phyloP scores from a whole-genome alignment of 345 rosid genomes.

The Populus nigra region DNA sequence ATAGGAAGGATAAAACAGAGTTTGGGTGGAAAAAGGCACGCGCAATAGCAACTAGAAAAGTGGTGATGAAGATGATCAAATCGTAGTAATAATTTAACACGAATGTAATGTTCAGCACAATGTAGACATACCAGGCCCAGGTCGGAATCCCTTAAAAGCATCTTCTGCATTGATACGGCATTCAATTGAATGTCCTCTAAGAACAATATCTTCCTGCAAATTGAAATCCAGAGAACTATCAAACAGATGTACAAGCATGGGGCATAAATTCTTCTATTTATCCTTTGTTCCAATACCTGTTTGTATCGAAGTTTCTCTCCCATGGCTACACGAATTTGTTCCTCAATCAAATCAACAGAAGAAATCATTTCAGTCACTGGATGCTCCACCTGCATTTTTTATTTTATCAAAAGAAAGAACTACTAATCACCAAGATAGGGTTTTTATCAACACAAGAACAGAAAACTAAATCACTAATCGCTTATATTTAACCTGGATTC shows the following conservation, averaged over 20 bases:
- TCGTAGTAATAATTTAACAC: neutral
- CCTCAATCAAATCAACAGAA: slow-evolving; percentile 94
- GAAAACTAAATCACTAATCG: neutral
- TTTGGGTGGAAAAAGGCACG: neutral
- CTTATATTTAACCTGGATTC: slow-evolving; percentile 76
- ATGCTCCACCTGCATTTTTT: slow-evolving; percentile 76
- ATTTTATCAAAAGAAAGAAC: slow-evolving; percentile 4
- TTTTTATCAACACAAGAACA: neutral
- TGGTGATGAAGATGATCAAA: neutral
- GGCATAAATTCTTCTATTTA: neutral
- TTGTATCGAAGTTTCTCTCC: slow-evolving; percentile 84
- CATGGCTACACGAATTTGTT: slow-evolving; percentile 97
- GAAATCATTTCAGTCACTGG: slow-evolving; percentile 99
- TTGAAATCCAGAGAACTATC: slow-evolving; percentile 1
- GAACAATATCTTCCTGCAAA: slow-evolving; percentile 86
- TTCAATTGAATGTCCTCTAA: slow-evolving; percentile 96
- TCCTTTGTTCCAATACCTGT: slow-evolving; percentile 50
- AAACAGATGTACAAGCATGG: neutral
- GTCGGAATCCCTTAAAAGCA: slow-evolving; percentile 93
- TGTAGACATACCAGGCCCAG: slow-evolving; percentile 78
- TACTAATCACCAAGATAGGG: neutral
- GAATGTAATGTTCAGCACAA: neutral
- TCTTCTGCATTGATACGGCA: slow-evolving; percentile 99
- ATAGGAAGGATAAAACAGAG: neutral
- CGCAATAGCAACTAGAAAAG: neutral